Percentiles rank a stretch among this genome's conserved stretches.
These are phyloP conservation scores for Cutaneotrichosporon cutaneum DNA, from an alignment of 1,284 basidiomycete genomes.

Conservation along the genomic window DNA sequence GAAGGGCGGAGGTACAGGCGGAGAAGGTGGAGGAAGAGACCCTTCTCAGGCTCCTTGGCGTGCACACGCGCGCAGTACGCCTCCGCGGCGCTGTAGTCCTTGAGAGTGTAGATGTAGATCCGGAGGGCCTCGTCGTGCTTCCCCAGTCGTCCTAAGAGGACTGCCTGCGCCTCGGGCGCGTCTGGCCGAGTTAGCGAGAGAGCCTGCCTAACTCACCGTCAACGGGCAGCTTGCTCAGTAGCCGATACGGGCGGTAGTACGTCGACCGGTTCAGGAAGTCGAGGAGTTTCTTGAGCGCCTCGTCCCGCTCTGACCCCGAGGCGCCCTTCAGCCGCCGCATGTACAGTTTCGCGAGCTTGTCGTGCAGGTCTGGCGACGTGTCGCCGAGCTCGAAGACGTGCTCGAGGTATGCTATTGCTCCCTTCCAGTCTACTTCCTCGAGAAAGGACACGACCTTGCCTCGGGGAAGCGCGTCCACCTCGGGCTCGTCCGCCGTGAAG, in stretches of 20 bases:
- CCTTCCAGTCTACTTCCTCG: constrained; percentile 64
- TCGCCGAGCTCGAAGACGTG: constrained; percentile 79
- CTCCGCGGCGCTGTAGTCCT: constrained; percentile 81
- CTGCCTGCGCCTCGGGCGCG: constrained; percentile 81
- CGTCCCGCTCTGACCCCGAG: constrained; percentile 57
- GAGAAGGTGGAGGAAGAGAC: constrained; percentile 80
- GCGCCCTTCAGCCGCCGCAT: constrained; percentile 48
- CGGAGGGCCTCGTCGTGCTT: constrained; percentile 90
- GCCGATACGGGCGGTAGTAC: constrained; percentile 71
- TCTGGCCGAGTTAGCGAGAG: constrained; percentile 56
- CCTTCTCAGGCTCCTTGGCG: constrained; percentile 59
- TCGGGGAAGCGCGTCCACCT: constrained; percentile 76
- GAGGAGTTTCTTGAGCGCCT: constrained; percentile 56
- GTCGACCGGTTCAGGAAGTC: constrained; percentile 71
- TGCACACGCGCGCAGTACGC: constrained; percentile 86
- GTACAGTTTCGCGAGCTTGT: constrained; percentile 83
- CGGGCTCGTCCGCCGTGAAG: constrained; percentile 80
- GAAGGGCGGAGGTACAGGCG: constrained; percentile 72
- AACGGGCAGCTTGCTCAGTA: constrained; percentile 72
- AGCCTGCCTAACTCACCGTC: constrained; percentile 59
- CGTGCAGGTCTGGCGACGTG: constrained; percentile 68
- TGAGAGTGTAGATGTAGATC: constrained; percentile 82
- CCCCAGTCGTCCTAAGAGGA: constrained; percentile 82
- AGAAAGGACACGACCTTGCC: constrained; percentile 73
- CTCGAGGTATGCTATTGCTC: constrained; percentile 81